A percentile compares a stretch with the other conserved stretches of the same genome.
Evolutionary conservation across 176 grass and related monocot genomes (phyloP).

Genomic region (Oryza coarctata): DNA sequence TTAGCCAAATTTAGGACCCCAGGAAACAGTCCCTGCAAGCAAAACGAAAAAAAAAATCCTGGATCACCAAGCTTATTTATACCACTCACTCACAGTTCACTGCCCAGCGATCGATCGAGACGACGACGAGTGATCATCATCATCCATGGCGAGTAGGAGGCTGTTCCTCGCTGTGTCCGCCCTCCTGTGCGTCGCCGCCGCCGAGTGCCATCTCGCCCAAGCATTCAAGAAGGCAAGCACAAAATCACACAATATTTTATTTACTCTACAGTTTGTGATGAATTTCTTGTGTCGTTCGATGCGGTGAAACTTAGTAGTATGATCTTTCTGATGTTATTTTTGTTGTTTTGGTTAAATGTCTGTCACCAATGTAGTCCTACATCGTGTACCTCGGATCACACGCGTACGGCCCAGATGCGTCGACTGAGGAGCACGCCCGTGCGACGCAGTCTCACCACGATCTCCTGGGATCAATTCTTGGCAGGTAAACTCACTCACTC

Average conservation of each 20-base stretch:
- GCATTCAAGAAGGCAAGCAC: conserved; percentile 49
- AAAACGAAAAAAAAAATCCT: neutral
- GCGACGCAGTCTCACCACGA: conserved; percentile 61
- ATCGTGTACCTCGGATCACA: conserved; percentile 83
- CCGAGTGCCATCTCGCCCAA: conserved; percentile 15
- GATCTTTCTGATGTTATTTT: too few species aligned
- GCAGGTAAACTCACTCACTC: conserved; percentile 36
- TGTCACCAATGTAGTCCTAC: conserved; percentile 61
- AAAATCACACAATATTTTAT: neutral
- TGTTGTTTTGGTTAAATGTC: neutral
- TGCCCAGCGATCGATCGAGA: neutral
- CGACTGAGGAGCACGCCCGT: conserved; percentile 32
- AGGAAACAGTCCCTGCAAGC: neutral
- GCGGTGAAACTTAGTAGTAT: neutral
- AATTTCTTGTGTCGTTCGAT: neutral
- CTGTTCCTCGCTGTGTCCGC: neutral
- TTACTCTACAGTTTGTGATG: neutral
- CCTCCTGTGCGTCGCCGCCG: conserved; percentile 19
- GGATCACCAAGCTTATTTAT: conserved; percentile 26
- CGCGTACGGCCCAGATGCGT: conserved; percentile 29
- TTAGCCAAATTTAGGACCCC: conserved; percentile 38
- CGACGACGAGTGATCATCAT: neutral
- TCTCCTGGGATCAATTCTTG: conserved; percentile 49
- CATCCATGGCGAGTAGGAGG: conserved; percentile 23
- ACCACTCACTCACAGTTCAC: neutral